Conservation (phyloP, 164 flowering plant genomes). For the Sextonia rubra region DNA sequence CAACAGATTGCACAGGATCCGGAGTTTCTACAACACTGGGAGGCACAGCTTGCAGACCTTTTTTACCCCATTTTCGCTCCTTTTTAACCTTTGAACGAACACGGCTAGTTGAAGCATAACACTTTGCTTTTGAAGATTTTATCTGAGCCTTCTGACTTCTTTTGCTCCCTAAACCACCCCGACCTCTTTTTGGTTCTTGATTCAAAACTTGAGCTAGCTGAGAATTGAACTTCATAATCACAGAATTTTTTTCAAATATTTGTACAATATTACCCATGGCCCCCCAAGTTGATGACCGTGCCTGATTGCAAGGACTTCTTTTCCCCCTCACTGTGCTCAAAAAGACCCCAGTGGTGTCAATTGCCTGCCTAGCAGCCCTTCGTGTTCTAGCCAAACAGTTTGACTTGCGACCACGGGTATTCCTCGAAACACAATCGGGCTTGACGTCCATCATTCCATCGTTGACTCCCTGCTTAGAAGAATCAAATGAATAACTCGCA, state of each 20-base stretch:
- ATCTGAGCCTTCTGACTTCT: slow-evolving; percentile 24
- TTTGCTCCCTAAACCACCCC: slow-evolving; percentile 18
- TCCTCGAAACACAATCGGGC: slow-evolving; percentile 22
- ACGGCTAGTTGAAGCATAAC: slow-evolving; percentile 20
- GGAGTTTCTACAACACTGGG: slow-evolving; percentile 26
- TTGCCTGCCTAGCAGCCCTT: slow-evolving; percentile 20
- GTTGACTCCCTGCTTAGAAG: slow-evolving; percentile 11
- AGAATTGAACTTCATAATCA: slow-evolving; percentile 13
- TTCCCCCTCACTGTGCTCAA: slow-evolving; percentile 34
- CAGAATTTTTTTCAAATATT: slow-evolving; percentile 26
- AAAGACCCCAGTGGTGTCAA: slow-evolving; percentile 18
- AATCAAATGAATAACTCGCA: slow-evolving; percentile 17
- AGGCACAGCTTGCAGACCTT: slow-evolving; percentile 14
- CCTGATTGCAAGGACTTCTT: slow-evolving; percentile 53
- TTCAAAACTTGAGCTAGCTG: slow-evolving; percentile 17
- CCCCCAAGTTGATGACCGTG: slow-evolving; percentile 67
- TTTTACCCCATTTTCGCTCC: slow-evolving; percentile 27
- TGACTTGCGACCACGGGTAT: slow-evolving; percentile 25
- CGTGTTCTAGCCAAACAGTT: slow-evolving; percentile 21
- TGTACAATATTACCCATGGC: slow-evolving; percentile 25
- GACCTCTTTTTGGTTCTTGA: slow-evolving; percentile 15
- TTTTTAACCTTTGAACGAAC: slow-evolving; percentile 49
- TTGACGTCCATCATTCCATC: slow-evolving; percentile 21
- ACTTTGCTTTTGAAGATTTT: slow-evolving; percentile 20
- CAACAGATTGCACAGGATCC: slow-evolving; percentile 10